phyloP scores from a whole-genome alignment of 2,329 filamentous ascomycete genomes.

The Leptographium radiaticola region DNA sequence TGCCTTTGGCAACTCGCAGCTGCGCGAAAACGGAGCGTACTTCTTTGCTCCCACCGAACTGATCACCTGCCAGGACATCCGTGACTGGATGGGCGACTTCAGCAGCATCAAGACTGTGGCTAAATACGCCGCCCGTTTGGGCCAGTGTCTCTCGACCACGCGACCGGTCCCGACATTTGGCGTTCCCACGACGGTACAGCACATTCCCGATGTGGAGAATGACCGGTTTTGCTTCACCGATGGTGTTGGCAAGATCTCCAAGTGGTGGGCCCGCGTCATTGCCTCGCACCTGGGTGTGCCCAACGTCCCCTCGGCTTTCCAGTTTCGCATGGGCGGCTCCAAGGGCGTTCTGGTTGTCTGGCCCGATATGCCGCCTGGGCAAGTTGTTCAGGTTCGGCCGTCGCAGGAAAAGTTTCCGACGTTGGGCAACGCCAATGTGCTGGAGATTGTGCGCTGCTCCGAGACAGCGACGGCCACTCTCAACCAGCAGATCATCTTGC shows the following conservation, averaged over 20 bases:
- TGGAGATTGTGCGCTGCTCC: slow-evolving; percentile 80
- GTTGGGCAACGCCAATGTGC: slow-evolving; percentile 45
- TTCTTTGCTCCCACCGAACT: slow-evolving; percentile 68
- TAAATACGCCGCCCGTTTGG: slow-evolving; percentile 77
- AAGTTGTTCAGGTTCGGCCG: slow-evolving; percentile 63
- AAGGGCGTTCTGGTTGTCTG: slow-evolving; percentile 80
- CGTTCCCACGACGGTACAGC: slow-evolving; percentile 39
- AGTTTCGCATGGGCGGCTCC: slow-evolving; percentile 84
- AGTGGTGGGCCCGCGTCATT: slow-evolving; percentile 60
- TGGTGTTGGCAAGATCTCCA: slow-evolving; percentile 86
- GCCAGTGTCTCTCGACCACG: slow-evolving; percentile 94
- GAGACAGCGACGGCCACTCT: slow-evolving; percentile 64
- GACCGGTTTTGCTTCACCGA: slow-evolving; percentile 71
- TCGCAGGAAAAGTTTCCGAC: slow-evolving; percentile 76
- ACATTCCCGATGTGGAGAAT: slow-evolving; percentile 56
- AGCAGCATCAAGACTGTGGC: slow-evolving; percentile 70
- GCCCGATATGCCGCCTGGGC: slow-evolving; percentile 41
- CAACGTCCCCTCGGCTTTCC: slow-evolving; percentile 64
- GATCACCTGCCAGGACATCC: slow-evolving; percentile 62
- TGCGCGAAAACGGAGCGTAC: slow-evolving; percentile 81
- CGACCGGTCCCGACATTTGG: slow-evolving; percentile 54
- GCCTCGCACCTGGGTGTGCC: slow-evolving; percentile 53
- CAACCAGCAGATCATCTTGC: slow-evolving; percentile 79
- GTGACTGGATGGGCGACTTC: slow-evolving; percentile 78
- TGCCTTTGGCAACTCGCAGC: slow-evolving; percentile 90